Percentiles rank a stretch among this genome's conserved stretches.
Conservation (phyloP, 2,329 filamentous ascomycete genomes). For the Trichoderma endophyticum region DNA sequence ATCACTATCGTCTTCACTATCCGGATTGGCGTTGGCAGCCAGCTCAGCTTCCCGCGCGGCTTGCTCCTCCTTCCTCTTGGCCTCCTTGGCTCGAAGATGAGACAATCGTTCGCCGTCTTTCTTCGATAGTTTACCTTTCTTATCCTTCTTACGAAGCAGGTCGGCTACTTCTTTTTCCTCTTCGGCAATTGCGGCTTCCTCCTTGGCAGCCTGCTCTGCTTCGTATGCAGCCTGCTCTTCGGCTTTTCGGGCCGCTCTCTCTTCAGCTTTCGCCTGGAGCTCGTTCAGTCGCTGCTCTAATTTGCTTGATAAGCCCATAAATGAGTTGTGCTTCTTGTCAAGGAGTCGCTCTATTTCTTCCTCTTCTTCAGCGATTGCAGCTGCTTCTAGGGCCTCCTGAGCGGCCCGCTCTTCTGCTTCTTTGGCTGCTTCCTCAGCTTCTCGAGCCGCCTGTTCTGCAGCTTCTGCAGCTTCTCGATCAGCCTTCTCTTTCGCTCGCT, state of each 20-base stretch:
- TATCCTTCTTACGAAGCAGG: conserved; percentile 5
- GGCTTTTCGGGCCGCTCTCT: conserved; percentile 27
- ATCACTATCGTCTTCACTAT: not conserved
- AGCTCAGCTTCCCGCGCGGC: conserved; percentile 17
- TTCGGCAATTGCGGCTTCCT: conserved; percentile 11
- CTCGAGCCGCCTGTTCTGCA: conserved; percentile 24
- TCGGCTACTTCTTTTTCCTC: conserved; percentile 9
- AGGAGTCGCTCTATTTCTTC: conserved; percentile 41
- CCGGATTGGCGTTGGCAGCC: conserved; percentile 6
- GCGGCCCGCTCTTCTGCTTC: conserved; percentile 18
- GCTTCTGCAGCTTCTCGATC: conserved; percentile 21
- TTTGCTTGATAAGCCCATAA: conserved; percentile 21
- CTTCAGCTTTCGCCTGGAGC: conserved; percentile 8
- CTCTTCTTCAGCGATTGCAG: conserved; percentile 30
- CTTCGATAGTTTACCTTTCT: conserved; percentile 9
- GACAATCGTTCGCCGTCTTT: conserved; percentile 7
- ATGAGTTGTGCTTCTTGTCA: conserved; percentile 45
- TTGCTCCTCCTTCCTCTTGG: conserved; percentile 17
- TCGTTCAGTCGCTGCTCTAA: not conserved
- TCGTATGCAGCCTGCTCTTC: conserved; percentile 22
- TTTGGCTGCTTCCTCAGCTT: conserved; percentile 25
- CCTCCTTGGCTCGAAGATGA: not conserved
- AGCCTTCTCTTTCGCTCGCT: not conserved
- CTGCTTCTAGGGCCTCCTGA: conserved; percentile 20
- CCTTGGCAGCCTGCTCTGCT: conserved; percentile 19